A percentile compares a stretch with the other conserved stretches of the same genome.
Evolutionary conservation across 1,139 yeast species (phyloP).

Genomic region (Saccharomycopsis phalli): DNA sequence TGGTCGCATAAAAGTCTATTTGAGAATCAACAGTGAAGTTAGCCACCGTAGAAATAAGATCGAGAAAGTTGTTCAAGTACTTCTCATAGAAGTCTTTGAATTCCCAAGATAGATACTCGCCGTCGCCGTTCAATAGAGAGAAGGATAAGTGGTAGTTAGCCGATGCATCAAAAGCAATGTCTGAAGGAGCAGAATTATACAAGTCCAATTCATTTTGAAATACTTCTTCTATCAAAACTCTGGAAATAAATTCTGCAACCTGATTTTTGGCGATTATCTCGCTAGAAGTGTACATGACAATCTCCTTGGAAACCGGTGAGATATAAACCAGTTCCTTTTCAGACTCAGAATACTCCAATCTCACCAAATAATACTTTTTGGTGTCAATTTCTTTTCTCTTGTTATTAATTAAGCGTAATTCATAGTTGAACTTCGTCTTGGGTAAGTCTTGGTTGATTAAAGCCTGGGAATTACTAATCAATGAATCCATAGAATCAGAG

Average conservation of each 20-base stretch:
- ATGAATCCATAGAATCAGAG: slow-evolving; percentile 20
- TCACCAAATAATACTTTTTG: slow-evolving; percentile 24
- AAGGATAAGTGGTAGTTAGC: slow-evolving; percentile 61
- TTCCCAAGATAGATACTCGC: slow-evolving; percentile 49
- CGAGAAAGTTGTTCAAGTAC: slow-evolving; percentile 39
- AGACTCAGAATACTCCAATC: slow-evolving; percentile 23
- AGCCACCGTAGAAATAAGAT: slow-evolving; percentile 42
- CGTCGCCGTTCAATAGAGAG: slow-evolving; percentile 52
- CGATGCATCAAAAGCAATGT: slow-evolving; percentile 44
- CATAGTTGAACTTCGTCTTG: slow-evolving; percentile 24
- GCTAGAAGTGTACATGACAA: slow-evolving; percentile 32
- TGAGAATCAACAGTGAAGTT: slow-evolving; percentile 75
- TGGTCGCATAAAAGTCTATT: slow-evolving; percentile 56
- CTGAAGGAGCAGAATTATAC: slow-evolving; percentile 11
- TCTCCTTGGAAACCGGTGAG: slow-evolving; percentile 29
- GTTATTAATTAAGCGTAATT: slow-evolving; percentile 21
- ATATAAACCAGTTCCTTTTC: slow-evolving; percentile 24
- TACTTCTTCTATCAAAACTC: slow-evolving; percentile 37
- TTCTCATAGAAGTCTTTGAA: slow-evolving; percentile 36
- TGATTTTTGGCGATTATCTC: slow-evolving; percentile 35
- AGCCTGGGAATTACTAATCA: slow-evolving; percentile 27
- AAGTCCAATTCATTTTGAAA: slow-evolving; percentile 33
- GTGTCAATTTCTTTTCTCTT: slow-evolving; percentile 8
- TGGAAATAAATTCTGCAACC: slow-evolving; percentile 40
- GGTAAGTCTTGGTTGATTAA: slow-evolving; percentile 25